Percentiles rank a stretch among this genome's conserved stretches.
phyloP scores from a whole-genome alignment of 176 grass and related monocot species.

The Cenchrus americanus region DNA sequence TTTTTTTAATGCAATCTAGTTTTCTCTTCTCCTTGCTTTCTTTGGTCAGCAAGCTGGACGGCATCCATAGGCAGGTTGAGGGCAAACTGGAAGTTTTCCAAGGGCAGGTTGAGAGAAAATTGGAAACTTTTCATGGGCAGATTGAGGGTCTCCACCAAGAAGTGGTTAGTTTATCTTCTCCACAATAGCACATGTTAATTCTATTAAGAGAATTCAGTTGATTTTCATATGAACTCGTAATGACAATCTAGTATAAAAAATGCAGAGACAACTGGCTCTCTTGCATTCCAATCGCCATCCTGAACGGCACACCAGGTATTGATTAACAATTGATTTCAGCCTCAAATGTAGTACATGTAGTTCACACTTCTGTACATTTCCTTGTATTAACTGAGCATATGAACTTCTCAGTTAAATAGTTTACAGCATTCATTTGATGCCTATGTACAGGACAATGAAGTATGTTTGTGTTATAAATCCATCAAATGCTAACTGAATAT shows the following conservation, averaged over 20 bases:
- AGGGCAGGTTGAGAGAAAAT: neutral
- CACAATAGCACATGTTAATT: neutral
- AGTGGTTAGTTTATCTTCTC: conserved; percentile 10
- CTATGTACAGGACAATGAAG: neutral
- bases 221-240: neutral
- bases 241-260: neutral
- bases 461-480: neutral
- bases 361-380: neutral
- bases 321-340: neutral
- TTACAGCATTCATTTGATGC: neutral
- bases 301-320: neutral
- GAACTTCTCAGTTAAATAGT: neutral
- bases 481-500: conserved; percentile 1
- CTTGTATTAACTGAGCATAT: neutral
- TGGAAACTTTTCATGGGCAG: neutral
- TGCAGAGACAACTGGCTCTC: conserved; percentile 15
- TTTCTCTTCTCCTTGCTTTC: neutral
- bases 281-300: neutral
- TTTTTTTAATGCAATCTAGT: neutral
- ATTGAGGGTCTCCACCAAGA: neutral
- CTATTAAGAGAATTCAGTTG: neutral
- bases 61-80: neutral
- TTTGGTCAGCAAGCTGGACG: conserved; percentile 14
- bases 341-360: neutral
- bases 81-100: neutral